These are phyloP conservation scores for Ogataea corticis DNA, from an alignment of 805 yeast genomes.

Conservation along the genomic window DNA sequence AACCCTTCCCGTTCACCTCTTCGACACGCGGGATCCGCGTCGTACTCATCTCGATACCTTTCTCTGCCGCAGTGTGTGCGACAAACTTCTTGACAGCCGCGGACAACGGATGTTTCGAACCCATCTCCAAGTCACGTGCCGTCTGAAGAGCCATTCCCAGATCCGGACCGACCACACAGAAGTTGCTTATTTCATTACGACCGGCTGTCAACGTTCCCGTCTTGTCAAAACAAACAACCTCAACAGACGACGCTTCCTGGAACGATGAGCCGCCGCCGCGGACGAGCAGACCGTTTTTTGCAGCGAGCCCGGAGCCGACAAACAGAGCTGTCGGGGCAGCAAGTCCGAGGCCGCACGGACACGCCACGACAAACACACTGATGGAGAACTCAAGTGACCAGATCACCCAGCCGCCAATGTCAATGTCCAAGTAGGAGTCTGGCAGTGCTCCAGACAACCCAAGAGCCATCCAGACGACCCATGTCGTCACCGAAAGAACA, in stretches of 20 bases:
- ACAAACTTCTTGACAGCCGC: slow-evolving; percentile 51
- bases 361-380: slow-evolving; percentile 78
- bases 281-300: slow-evolving; percentile 71
- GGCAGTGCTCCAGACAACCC: slow-evolving; percentile 60
- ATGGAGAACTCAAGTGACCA: slow-evolving; percentile 80
- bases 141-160: slow-evolving; percentile 43
- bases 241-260: slow-evolving; percentile 68
- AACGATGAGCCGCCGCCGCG: slow-evolving; percentile 83
- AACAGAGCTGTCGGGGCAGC: slow-evolving; percentile 85
- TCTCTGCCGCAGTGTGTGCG: slow-evolving; percentile 15
- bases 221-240: slow-evolving; percentile 72
- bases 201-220: slow-evolving; percentile 77
- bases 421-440: slow-evolving; percentile 53
- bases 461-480: slow-evolving; percentile 67
- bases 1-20: slow-evolving; percentile 62
- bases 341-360: slow-evolving; percentile 83
- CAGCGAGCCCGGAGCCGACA: slow-evolving; percentile 79
- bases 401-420: slow-evolving; percentile 71
- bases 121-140: slow-evolving; percentile 57
- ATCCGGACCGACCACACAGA: slow-evolving; percentile 31
- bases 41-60: slow-evolving; percentile 23
- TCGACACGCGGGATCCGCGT: slow-evolving; percentile 48
- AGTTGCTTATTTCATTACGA: slow-evolving; percentile 56
- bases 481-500: slow-evolving; percentile 57
- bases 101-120: slow-evolving; percentile 71